A percentile compares a stretch with the other conserved stretches of the same genome.
phyloP scores from a whole-genome alignment of 441 rosid genomes.

The Populus trichocarpa region DNA sequence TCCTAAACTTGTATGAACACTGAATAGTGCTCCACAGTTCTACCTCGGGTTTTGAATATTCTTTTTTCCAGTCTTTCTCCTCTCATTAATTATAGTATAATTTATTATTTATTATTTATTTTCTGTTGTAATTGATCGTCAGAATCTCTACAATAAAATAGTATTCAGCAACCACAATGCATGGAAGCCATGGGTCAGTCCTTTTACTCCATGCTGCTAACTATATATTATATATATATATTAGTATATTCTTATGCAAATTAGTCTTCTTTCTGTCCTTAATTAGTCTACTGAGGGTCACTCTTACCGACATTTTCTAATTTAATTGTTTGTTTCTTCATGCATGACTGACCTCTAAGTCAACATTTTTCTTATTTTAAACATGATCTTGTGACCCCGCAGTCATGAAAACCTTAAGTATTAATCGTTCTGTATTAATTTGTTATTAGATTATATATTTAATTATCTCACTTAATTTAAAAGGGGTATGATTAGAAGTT shows the following conservation, averaged over 20 bases:
- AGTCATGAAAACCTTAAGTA: too few species aligned
- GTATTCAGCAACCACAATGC: neutral
- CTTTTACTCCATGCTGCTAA: neutral
- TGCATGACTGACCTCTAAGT: neutral
- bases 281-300: too few species aligned
- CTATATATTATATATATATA: too few species aligned
- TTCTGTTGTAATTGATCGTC: neutral
- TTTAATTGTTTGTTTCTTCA: neutral
- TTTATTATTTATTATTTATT: neutral
- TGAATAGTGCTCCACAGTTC: neutral
- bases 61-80: neutral
- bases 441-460: too few species aligned
- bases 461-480: too few species aligned
- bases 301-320: too few species aligned
- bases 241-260: too few species aligned
- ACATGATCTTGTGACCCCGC: too few species aligned
- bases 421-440: too few species aligned
- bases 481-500: too few species aligned
- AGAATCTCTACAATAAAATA: neutral
- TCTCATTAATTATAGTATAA: neutral
- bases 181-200: neutral
- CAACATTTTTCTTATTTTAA: neutral
- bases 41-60: conserved; percentile 1
- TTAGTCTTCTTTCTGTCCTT: too few species aligned
- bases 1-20: conserved; percentile 7